These are phyloP conservation scores for Tympanopsis confertula DNA, from an alignment of 2,329 filamentous ascomycete genomes.

Conservation along the genomic window DNA sequence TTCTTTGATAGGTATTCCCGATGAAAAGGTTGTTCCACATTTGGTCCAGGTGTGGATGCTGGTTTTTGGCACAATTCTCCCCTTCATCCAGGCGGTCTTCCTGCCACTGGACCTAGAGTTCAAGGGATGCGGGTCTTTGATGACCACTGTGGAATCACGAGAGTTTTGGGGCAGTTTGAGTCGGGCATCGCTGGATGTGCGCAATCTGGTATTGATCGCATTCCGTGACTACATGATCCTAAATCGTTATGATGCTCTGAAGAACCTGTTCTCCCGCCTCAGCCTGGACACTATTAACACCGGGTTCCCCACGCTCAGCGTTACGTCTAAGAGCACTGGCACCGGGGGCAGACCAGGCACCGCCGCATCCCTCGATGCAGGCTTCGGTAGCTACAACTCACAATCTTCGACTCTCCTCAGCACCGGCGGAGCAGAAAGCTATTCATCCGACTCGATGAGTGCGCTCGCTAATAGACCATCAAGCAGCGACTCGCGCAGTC, in stretches of 20 bases:
- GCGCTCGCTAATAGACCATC: too few relatives aligned
- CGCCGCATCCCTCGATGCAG: slow-evolving; percentile 34
- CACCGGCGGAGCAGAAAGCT: slow-evolving; percentile 27
- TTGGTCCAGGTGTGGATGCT: slow-evolving; percentile 54
- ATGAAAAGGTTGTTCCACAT: slow-evolving; percentile 49
- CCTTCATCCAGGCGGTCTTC: slow-evolving; percentile 56
- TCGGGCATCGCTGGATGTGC: slow-evolving; percentile 41
- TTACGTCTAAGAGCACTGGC: slow-evolving; percentile 18
- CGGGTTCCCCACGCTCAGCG: slow-evolving; percentile 22
- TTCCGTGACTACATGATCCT: slow-evolving; percentile 54
- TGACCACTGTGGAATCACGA: slow-evolving; percentile 42
- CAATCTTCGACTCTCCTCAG: slow-evolving; percentile 40
- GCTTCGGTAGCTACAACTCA: slow-evolving; percentile 41
- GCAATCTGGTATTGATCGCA: slow-evolving; percentile 46
- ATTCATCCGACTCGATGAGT: slow-evolving; percentile 31
- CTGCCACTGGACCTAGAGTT: slow-evolving; percentile 55
- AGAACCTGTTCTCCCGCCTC: slow-evolving; percentile 51
- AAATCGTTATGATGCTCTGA: slow-evolving; percentile 45
- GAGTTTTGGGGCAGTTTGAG: slow-evolving; percentile 53
- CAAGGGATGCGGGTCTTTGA: slow-evolving; percentile 45
- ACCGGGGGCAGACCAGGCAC: slow-evolving; percentile 27
- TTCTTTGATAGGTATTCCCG: slow-evolving; percentile 39
- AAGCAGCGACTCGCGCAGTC: slow-evolving; percentile 31
- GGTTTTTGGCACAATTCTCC: slow-evolving; percentile 52
- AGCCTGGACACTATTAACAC: slow-evolving; percentile 44